These are phyloP conservation scores for Eutrema japonicum DNA, from an alignment of 345 rosid genomes.

Conservation along the genomic window DNA sequence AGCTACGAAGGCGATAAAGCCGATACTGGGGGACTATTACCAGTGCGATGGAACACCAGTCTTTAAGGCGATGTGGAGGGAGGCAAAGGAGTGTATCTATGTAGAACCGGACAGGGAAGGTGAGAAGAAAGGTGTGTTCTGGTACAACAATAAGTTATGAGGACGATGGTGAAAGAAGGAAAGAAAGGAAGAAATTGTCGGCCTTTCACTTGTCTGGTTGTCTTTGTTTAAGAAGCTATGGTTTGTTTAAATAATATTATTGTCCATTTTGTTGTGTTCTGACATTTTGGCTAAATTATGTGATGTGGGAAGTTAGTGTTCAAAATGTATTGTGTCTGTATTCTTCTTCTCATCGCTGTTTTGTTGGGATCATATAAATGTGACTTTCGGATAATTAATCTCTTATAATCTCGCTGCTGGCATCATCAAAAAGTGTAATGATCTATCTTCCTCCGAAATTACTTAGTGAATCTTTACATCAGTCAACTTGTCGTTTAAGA, in stretches of 20 bases:
- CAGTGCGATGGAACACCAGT: slow-evolving; percentile 75
- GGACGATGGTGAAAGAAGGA: slow-evolving; percentile 19
- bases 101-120: slow-evolving; percentile 73
- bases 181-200: slow-evolving; percentile 14
- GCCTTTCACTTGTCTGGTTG: slow-evolving; percentile 26
- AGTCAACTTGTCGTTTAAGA: neutral
- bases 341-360: slow-evolving; percentile 39
- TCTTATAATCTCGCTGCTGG: neutral
- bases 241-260: slow-evolving; percentile 33
- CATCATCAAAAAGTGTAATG: neutral
- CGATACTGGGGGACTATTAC: slow-evolving; percentile 78
- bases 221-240: slow-evolving; percentile 36
- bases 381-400: slow-evolving; percentile 32
- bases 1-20: slow-evolving; percentile 89
- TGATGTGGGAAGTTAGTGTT: slow-evolving; percentile 26
- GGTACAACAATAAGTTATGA: slow-evolving; percentile 75
- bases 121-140: slow-evolving; percentile 70
- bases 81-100: slow-evolving; percentile 85
- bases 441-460: neutral
- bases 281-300: slow-evolving; percentile 38
- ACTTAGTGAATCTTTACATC: neutral
- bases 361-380: slow-evolving; percentile 33
- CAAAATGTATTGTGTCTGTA: slow-evolving; percentile 20
- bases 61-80: slow-evolving; percentile 79
- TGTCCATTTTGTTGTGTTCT: slow-evolving; percentile 31